A percentile compares a stretch with the other conserved stretches of the same genome.
phyloP scores from a whole-genome alignment of 768 basidiomycete species.

The Astraeus odoratus region DNA sequence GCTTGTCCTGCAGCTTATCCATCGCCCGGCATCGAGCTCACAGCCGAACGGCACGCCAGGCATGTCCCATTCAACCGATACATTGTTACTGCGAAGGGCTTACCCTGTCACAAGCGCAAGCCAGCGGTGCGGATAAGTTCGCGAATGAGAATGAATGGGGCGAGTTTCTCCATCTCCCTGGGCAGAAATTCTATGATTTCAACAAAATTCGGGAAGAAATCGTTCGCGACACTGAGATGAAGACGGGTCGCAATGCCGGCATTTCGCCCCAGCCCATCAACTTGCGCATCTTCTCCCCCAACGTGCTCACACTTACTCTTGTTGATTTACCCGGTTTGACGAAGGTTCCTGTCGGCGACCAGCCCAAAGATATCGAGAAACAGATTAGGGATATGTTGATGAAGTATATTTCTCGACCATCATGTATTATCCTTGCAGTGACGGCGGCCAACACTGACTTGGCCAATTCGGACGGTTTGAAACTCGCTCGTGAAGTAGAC shows the following conservation, averaged over 20 bases:
- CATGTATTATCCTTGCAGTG: conserved; percentile 94
- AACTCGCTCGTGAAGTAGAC: conserved; percentile 94
- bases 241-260: conserved; percentile 97
- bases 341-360: conserved; percentile 92
- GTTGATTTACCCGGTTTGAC: conserved; percentile 97
- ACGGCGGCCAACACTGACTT: conserved; percentile 94
- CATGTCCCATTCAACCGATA: conserved; percentile 22
- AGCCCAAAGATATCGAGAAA: conserved; percentile 94
- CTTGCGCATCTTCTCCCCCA: conserved; percentile 93
- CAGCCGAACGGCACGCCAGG: conserved; percentile 38
- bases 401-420: conserved; percentile 92
- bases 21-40: conserved; percentile 55
- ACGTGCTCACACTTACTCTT: conserved; percentile 93
- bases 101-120: conserved; percentile 14
- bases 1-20: conserved; percentile 91
- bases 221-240: conserved; percentile 92
- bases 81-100: conserved; percentile 1
- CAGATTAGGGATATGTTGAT: conserved; percentile 96
- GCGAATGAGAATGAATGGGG: conserved; percentile 98
- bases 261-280: conserved; percentile 98
- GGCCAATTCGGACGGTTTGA: conserved; percentile 97
- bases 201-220: conserved; percentile 96
- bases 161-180: conserved; percentile 94
- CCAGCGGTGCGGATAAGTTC: conserved; percentile 53
- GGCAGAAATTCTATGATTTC: conserved; percentile 98